Percentiles rank a stretch among this genome's conserved stretches.
Conservation (phyloP, 2,329 filamentous ascomycete species). For the Chaetomiaceae sp. region DNA sequence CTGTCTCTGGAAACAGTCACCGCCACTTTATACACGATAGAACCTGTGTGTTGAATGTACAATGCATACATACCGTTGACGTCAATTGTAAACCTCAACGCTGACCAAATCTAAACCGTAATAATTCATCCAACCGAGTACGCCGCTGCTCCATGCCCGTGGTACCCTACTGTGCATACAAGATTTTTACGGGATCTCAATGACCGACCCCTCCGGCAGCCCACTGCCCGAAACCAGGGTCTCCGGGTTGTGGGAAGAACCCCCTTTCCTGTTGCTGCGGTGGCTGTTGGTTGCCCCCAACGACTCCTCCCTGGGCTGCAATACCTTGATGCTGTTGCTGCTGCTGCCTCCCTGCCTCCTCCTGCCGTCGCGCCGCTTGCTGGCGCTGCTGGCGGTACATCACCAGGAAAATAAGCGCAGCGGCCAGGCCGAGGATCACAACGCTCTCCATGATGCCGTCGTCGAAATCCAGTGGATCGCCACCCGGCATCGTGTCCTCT, state of each 20-base stretch:
- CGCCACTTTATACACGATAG: too few species aligned
- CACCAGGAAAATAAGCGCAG: conserved; percentile 69
- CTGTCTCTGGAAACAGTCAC: too few species aligned
- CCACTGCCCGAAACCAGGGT: conserved; percentile 66
- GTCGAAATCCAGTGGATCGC: conserved; percentile 51
- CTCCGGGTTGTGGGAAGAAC: conserved; percentile 51
- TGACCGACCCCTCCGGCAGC: conserved; percentile 60
- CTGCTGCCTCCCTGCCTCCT: conserved; percentile 33
- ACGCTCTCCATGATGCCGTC: conserved; percentile 81
- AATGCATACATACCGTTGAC: too few species aligned
- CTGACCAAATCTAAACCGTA: background rate
- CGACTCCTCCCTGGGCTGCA: background rate
- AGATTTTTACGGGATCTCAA: conserved; percentile 25
- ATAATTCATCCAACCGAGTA: conserved; percentile 3
- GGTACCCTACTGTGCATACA: background rate
- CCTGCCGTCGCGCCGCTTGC: conserved; percentile 50
- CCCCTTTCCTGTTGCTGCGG: conserved; percentile 5
- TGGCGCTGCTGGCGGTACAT: conserved; percentile 75
- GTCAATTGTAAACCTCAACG: too few species aligned
- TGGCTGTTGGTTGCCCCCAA: background rate
- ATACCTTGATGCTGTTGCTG: conserved; percentile 15
- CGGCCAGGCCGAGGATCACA: conserved; percentile 73
- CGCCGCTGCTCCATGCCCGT: conserved; percentile 18
- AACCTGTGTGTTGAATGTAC: too few species aligned
- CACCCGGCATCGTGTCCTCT: conserved; percentile 53